These are phyloP conservation scores for Tagetes erecta DNA, from an alignment of 129 eudicot species.

Conservation along the genomic window DNA sequence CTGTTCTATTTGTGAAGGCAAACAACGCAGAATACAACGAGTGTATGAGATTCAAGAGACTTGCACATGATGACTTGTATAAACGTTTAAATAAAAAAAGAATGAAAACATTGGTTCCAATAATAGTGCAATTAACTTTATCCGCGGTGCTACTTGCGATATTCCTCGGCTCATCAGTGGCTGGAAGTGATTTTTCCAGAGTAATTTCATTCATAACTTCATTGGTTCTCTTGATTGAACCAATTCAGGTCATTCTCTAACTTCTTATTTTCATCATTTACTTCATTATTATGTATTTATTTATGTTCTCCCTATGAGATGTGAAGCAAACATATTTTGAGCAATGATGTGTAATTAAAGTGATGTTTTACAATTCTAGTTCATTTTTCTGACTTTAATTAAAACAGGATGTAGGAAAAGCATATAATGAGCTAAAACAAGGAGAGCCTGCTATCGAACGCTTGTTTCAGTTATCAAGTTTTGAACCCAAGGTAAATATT, in stretches of 20 bases:
- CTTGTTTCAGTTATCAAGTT: constrained; percentile 71
- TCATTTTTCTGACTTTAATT: constrained; percentile 28
- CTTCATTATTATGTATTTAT: constrained; percentile 10
- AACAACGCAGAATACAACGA: constrained; percentile 76
- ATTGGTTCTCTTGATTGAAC: constrained; percentile 73
- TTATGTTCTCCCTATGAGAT: not conserved
- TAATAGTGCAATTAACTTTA: constrained; percentile 64
- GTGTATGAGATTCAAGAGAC: constrained; percentile 60
- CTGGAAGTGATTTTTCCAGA: constrained; percentile 54
- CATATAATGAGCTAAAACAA: constrained; percentile 94
- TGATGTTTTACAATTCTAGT: too few species aligned
- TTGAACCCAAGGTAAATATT: constrained; percentile 54
- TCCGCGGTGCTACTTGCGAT: constrained; percentile 57
- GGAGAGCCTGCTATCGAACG: constrained; percentile 98
- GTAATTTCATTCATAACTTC: constrained; percentile 80
- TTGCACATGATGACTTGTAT: constrained; percentile 65
- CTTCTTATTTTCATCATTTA: not conserved
- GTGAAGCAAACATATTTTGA: not conserved
- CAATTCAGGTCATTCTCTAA: constrained; percentile 66
- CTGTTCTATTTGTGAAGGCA: constrained; percentile 87
- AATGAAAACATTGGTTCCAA: constrained; percentile 89
- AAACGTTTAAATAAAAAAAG: constrained; percentile 61
- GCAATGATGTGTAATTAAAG: not conserved
- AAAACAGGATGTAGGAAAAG: constrained; percentile 91
- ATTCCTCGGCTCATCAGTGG: constrained; percentile 53